Base-by-base conservation (phyloP, 768 basidiomycete genomes). In the Pseudohyphozyma bogoriensis region DNA sequence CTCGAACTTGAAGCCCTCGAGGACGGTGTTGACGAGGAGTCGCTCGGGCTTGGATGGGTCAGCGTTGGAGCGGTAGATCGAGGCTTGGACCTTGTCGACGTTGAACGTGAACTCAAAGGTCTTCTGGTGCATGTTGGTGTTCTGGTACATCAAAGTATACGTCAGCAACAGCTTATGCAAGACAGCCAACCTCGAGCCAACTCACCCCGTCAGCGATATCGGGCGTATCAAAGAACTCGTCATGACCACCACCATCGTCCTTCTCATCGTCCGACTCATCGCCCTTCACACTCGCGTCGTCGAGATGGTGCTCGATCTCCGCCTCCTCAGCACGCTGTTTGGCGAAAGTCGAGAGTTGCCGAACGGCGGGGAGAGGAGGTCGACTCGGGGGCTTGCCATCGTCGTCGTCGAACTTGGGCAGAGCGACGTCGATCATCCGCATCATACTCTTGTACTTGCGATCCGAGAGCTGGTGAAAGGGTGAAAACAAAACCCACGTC, bases 361-460 rank as follows among this genome's bases (percentile, higher is more conserved):
- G 59, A 3, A 32, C 49, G 5, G 55, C 58, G 16, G 32, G 55
- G 31, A 55, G 18, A 15, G 33, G 36, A 11, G 44, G 59, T 22
- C 58, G 62, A n/a, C 47, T 51, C 24, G 52, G 35, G 0, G 59
- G 33, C 1, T 37, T 36, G 16, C 54, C 51, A 9, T 63, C 64
- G n/a, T 63, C 60, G 46, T 81, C 85, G 32, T 72, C 75, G 67
- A 96, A 85, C 59, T 84, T 81, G 18, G 95, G 95, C 40, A 97
- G 84, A 32, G 84, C 82, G 31, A 91, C 84, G 69, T 97, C 92
- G 68, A 97, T 81, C 58, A 97, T 78, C 12, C 88, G 83, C 87
- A 99, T 89, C 46, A 97, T 74, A 1, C 85, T 81, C 74, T 92
- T 86, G 75, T 93, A 93, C 73, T 92, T 93, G 11, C 82, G 81